A percentile compares a stretch with the other conserved stretches of the same genome.
Evolutionary conservation across 164 flowering plant genomes (phyloP).

Genomic region (Euptelea pleiosperma): DNA sequence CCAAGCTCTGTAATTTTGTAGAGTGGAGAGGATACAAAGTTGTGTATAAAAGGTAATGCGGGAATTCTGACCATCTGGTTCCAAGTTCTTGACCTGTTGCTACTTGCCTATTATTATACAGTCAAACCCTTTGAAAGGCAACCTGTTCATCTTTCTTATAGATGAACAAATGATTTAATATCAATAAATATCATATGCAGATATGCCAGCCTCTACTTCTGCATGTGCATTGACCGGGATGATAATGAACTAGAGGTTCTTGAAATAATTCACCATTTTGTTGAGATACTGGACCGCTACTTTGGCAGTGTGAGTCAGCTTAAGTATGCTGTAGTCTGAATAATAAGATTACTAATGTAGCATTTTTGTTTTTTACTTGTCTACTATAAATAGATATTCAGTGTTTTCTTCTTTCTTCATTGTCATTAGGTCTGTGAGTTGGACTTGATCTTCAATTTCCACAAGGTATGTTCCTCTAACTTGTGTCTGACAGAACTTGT

Average conservation of each 20-base stretch:
- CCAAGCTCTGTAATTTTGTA: constrained; percentile 90
- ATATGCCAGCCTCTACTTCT: constrained; percentile 90
- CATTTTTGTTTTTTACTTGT: no score
- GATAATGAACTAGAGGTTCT: constrained; percentile 89
- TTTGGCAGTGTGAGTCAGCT: constrained; percentile 87
- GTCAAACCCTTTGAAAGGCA: no score
- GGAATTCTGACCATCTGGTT: not conserved
- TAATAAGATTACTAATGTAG: not conserved
- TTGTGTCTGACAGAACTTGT: not conserved
- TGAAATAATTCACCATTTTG: constrained; percentile 85
- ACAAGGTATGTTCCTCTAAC: constrained; percentile 53
- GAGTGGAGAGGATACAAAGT: constrained; percentile 93
- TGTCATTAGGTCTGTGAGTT: constrained; percentile 75
- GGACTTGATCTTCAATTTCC: constrained; percentile 84
- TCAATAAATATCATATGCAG: constrained; percentile 28
- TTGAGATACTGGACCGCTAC: constrained; percentile 89
- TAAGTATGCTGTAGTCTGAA: not conserved
- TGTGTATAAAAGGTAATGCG: constrained; percentile 77
- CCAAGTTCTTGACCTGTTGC: not conserved
- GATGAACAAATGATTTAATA: not conserved
- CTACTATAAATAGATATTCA: not conserved
- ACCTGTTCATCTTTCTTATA: not conserved
- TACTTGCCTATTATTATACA: not conserved
- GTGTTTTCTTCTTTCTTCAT: not conserved
- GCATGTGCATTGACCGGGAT: constrained; percentile 86